A percentile compares a stretch with the other conserved stretches of the same genome.
Evolutionary conservation across 139 green algal species (phyloP).

Genomic region (Picochlorum sp.): DNA sequence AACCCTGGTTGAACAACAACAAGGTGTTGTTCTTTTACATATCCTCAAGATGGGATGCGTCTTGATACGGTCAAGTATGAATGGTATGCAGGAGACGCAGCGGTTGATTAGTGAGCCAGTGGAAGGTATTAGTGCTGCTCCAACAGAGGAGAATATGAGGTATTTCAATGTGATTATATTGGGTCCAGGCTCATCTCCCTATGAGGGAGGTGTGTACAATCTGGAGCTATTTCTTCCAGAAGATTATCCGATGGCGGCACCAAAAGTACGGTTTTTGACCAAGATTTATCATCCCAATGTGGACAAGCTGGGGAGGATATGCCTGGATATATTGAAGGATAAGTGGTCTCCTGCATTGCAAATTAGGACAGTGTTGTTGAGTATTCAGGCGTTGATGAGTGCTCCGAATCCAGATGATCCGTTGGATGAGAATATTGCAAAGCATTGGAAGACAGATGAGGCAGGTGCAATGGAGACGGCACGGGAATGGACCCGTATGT

Average conservation of each 20-base stretch:
- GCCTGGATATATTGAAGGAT: slow-evolving; percentile 99
- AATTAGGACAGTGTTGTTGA: slow-evolving; percentile 95
- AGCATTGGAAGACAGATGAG: slow-evolving; percentile 96
- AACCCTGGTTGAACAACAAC: no score
- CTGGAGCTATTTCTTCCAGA: slow-evolving; percentile 98
- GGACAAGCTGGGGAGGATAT: slow-evolving; percentile 98
- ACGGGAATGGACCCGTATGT: slow-evolving; percentile 22
- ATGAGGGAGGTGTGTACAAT: slow-evolving; percentile 95
- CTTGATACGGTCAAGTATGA: background rate
- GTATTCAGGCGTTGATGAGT: slow-evolving; percentile 93
- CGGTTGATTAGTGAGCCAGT: slow-evolving; percentile 92
- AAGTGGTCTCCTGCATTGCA: slow-evolving; percentile 98
- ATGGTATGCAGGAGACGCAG: slow-evolving; percentile 78
- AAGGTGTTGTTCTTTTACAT: background rate
- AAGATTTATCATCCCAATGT: slow-evolving; percentile 99
- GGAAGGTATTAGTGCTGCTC: slow-evolving; percentile 89
- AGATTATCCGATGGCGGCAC: slow-evolving; percentile 98
- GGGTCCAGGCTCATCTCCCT: slow-evolving; percentile 81
- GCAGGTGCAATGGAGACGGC: slow-evolving; percentile 63
- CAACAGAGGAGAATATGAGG: slow-evolving; percentile 91
- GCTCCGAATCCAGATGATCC: slow-evolving; percentile 98
- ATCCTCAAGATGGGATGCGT: background rate
- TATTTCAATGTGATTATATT: slow-evolving; percentile 99
- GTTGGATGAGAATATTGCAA: slow-evolving; percentile 90
- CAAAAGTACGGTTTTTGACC: slow-evolving; percentile 96